Percentiles rank a stretch among this genome's conserved stretches.
Evolutionary conservation across 345 rosid genomes (phyloP).

Genomic region (Pistacia vera): DNA sequence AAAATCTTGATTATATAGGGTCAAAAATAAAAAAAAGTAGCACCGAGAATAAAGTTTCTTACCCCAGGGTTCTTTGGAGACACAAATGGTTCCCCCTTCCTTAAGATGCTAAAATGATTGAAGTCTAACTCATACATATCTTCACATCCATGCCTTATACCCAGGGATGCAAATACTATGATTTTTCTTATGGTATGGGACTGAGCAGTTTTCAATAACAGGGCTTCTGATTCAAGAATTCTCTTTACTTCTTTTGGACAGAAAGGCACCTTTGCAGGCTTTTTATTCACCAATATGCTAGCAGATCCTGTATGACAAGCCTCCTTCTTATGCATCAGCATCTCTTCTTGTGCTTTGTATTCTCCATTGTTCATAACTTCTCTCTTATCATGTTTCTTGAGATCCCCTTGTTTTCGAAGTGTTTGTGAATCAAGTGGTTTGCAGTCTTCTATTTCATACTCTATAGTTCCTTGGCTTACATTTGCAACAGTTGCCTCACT

Average conservation of each 20-base stretch:
- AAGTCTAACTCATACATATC: slow-evolving; percentile 57
- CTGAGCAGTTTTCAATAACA: slow-evolving; percentile 48
- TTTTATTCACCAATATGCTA: slow-evolving; percentile 18
- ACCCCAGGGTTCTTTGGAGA: slow-evolving; percentile 56
- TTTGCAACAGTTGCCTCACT: slow-evolving; percentile 4
- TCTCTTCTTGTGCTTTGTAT: slow-evolving; percentile 12
- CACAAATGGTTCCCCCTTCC: slow-evolving; percentile 49
- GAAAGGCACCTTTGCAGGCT: slow-evolving; percentile 48
- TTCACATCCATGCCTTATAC: slow-evolving; percentile 60
- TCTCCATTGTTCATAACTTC: slow-evolving; percentile 16
- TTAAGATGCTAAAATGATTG: slow-evolving; percentile 52
- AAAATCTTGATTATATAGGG: too few relatives aligned
- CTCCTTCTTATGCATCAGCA: slow-evolving; percentile 13
- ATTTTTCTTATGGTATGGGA: slow-evolving; percentile 63
- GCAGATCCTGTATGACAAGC: slow-evolving; percentile 9
- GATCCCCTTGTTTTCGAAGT: slow-evolving; percentile 5
- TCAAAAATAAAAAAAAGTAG: not conserved
- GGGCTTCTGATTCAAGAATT: slow-evolving; percentile 39
- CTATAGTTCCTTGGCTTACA: slow-evolving; percentile 17
- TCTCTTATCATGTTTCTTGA: slow-evolving; percentile 9
- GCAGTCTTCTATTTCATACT: slow-evolving; percentile 5
- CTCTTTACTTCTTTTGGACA: slow-evolving; percentile 58
- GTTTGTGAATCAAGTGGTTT: slow-evolving; percentile 11
- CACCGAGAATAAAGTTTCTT: slow-evolving; percentile 9
- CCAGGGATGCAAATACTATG: slow-evolving; percentile 51